Conservation (phyloP, 495 filamentous ascomycete genomes). For the Trichocladium antarcticum region DNA sequence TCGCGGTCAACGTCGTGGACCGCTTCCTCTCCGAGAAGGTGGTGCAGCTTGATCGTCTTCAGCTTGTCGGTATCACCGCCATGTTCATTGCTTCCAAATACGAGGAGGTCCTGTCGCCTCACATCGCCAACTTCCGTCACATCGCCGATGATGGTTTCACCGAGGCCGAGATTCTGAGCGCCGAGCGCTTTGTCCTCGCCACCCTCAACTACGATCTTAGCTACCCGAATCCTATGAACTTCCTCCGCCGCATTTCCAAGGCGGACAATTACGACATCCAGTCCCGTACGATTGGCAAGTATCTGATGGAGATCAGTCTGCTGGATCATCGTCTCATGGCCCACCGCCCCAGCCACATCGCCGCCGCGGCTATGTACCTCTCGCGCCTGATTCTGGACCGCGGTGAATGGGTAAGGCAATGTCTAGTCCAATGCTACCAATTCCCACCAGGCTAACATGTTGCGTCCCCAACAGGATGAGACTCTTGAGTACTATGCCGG, state of each 20-base stretch:
- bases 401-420: conserved; percentile 69
- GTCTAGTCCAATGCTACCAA: background rate
- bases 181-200: conserved; percentile 82
- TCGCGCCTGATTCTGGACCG: conserved; percentile 79
- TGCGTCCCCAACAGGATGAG: conserved; percentile 48
- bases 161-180: conserved; percentile 93
- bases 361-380: conserved; percentile 90
- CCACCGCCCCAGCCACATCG: conserved; percentile 76
- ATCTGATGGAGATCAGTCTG: conserved; percentile 94
- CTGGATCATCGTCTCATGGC: conserved; percentile 86
- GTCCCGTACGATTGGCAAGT: conserved; percentile 92
- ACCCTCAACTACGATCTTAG: conserved; percentile 94
- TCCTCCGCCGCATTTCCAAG: conserved; percentile 94
- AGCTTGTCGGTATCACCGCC: conserved; percentile 92
- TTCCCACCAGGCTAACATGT: background rate
- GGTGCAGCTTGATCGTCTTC: conserved; percentile 86
- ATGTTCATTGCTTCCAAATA: conserved; percentile 99
- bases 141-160: conserved; percentile 94
- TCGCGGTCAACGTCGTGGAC: conserved; percentile 95
- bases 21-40: conserved; percentile 90
- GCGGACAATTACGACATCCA: conserved; percentile 97
- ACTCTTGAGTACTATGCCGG: conserved; percentile 89
- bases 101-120: conserved; percentile 92
- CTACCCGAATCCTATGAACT: conserved; percentile 99
- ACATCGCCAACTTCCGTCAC: conserved; percentile 91